Evolutionary conservation across 2,329 filamentous ascomycete genomes (phyloP).

Genomic region (Clonostachys sp.): DNA sequence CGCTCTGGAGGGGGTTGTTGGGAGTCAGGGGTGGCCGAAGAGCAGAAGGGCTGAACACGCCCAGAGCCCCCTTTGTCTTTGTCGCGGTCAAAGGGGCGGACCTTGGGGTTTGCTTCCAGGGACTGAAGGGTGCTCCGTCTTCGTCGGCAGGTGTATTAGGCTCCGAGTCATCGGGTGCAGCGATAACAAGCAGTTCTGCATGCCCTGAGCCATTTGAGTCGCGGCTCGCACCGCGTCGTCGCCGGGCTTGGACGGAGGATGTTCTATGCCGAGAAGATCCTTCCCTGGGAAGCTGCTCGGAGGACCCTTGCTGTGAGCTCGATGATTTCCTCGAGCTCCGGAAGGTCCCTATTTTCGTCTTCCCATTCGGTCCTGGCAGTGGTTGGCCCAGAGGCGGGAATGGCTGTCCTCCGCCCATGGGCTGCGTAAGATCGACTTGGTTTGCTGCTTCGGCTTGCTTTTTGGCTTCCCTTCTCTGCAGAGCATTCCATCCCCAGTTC

Average conservation of each 20-base stretch:
- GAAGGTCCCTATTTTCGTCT: slow-evolving; percentile 38
- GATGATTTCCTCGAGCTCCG: background rate
- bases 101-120: background rate
- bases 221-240: slow-evolving; percentile 26
- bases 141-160: slow-evolving; percentile 40
- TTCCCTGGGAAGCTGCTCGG: slow-evolving; percentile 10
- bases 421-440: slow-evolving; percentile 50
- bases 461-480: slow-evolving; percentile 41
- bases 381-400: slow-evolving; percentile 78
- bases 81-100: background rate
- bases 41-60: background rate
- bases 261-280: slow-evolving; percentile 10
- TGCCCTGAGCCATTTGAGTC: slow-evolving; percentile 24
- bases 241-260: slow-evolving; percentile 44
- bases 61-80: background rate
- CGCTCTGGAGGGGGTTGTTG: background rate
- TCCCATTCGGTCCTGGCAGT: slow-evolving; percentile 59
- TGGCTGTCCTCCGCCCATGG: slow-evolving; percentile 79
- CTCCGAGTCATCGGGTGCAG: slow-evolving; percentile 59
- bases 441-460: slow-evolving; percentile 20
- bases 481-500: slow-evolving; percentile 55
- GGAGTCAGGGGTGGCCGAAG: too few relatives aligned
- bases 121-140: background rate
- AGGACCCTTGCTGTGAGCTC: slow-evolving; percentile 16
- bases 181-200: slow-evolving; percentile 58